Evolutionary conservation across 306 rosid genomes (phyloP).

Genomic region (Dalbergia oliveri): DNA sequence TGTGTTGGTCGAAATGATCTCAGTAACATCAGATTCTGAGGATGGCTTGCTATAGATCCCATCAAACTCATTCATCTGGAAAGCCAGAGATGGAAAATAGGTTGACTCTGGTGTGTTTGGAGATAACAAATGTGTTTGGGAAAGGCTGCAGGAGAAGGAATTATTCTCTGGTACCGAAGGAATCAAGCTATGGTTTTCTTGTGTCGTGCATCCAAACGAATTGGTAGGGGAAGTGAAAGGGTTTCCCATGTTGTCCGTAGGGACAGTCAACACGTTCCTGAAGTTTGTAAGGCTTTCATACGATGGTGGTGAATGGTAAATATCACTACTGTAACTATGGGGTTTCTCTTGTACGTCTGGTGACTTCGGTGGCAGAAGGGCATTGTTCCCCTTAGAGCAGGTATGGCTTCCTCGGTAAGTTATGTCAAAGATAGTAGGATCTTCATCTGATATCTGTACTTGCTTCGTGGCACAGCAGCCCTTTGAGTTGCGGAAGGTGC

Average conservation of each 20-base stretch:
- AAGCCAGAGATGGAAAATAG: slow-evolving; percentile 48
- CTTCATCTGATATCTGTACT: slow-evolving; percentile 88
- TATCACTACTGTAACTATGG: slow-evolving; percentile 5
- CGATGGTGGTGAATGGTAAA: slow-evolving; percentile 40
- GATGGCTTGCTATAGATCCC: slow-evolving; percentile 39
- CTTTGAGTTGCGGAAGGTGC: slow-evolving; percentile 71
- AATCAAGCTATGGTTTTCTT: slow-evolving; percentile 44
- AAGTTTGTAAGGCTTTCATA: slow-evolving; percentile 37
- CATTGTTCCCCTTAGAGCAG: slow-evolving; percentile 61
- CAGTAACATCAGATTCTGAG: slow-evolving; percentile 56
- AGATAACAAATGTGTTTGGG: slow-evolving; percentile 53
- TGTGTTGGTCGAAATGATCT: slow-evolving; percentile 66
- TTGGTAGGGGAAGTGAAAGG: slow-evolving; percentile 65
- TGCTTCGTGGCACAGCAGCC: slow-evolving; percentile 81
- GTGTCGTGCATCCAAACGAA: slow-evolving; percentile 52
- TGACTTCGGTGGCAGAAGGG: slow-evolving; percentile 60
- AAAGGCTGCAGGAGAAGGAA: slow-evolving; percentile 48
- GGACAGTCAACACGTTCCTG: slow-evolving; percentile 39
- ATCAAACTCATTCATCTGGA: slow-evolving; percentile 48
- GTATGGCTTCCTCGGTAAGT: slow-evolving; percentile 79
- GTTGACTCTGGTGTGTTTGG: slow-evolving; percentile 55
- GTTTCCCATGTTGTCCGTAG: slow-evolving; percentile 45
- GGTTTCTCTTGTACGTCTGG: slow-evolving; percentile 62
- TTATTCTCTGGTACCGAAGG: slow-evolving; percentile 50
- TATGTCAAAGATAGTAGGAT: slow-evolving; percentile 65